Conservation (phyloP, 371 early-diverging fungal species). For the Parasitella parasitica region DNA sequence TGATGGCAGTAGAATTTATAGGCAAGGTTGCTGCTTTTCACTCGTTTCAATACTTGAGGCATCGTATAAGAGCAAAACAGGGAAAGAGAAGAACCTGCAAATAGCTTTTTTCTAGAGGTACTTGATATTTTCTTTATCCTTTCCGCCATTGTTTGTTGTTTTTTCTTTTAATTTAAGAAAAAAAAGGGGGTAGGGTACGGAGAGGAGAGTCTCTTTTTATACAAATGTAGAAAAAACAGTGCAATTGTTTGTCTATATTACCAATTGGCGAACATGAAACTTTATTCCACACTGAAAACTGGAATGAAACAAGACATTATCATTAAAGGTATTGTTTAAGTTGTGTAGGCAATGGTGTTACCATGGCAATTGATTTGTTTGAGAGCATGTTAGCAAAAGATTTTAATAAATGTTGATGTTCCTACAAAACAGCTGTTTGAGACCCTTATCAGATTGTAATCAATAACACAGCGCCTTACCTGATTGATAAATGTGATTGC, state of each 20-base stretch:
- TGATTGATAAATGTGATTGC: conserved; percentile 64
- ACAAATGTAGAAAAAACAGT: not conserved
- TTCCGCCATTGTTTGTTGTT: not conserved
- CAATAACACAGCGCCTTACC: conserved; percentile 20
- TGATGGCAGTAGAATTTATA: not conserved
- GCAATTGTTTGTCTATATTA: not conserved
- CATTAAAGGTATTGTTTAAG: conserved; percentile 22
- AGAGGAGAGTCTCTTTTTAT: not conserved
- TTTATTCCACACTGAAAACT: not conserved
- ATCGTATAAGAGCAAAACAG: conserved; percentile 11
- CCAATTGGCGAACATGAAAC: not conserved
- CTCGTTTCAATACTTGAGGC: conserved; percentile 1
- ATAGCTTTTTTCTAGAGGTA: conserved; percentile 8
- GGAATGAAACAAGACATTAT: not conserved
- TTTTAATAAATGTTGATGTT: conserved; percentile 46
- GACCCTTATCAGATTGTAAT: not conserved
- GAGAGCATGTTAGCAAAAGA: conserved; percentile 52
- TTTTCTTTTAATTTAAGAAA: not conserved
- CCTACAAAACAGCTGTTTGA: conserved; percentile 19
- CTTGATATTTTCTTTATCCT: conserved; percentile 13
- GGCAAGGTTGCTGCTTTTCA: not conserved
- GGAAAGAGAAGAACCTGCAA: conserved; percentile 12
- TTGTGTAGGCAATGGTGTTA: conserved; percentile 58
- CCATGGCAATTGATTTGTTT: conserved; percentile 37
- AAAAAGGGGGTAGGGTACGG: not conserved